Percentiles rank a stretch among this genome's conserved stretches.
phyloP scores from a whole-genome alignment of 805 yeast genomes.

The Teunomyces atbi region DNA sequence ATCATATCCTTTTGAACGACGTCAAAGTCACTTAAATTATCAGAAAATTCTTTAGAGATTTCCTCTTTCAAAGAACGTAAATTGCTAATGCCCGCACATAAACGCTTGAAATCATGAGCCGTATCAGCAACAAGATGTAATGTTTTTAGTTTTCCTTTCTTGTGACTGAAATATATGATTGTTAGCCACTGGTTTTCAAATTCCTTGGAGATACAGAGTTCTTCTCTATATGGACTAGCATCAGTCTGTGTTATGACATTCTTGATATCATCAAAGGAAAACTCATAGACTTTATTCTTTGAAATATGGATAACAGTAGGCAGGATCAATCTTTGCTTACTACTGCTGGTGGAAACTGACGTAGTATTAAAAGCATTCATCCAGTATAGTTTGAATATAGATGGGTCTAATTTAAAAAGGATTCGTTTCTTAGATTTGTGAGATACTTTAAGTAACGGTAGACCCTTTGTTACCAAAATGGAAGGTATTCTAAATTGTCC shows the following conservation, averaged over 20 bases:
- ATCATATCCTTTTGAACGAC: slow-evolving; percentile 25
- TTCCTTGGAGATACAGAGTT: slow-evolving; percentile 68
- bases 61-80: slow-evolving; percentile 62
- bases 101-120: slow-evolving; percentile 55
- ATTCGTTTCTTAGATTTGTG: slow-evolving; percentile 65
- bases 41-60: slow-evolving; percentile 50
- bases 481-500: slow-evolving; percentile 35
- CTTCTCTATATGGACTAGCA: slow-evolving; percentile 85
- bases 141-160: slow-evolving; percentile 66
- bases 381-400: slow-evolving; percentile 57
- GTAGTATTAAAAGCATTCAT: slow-evolving; percentile 28
- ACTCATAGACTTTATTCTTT: slow-evolving; percentile 22
- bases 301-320: slow-evolving; percentile 12
- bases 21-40: slow-evolving; percentile 38
- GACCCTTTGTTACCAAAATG: slow-evolving; percentile 52
- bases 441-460: slow-evolving; percentile 66
- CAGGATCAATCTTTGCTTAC: slow-evolving; percentile 15
- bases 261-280: slow-evolving; percentile 60
- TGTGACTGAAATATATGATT: slow-evolving; percentile 62
- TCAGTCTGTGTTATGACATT: slow-evolving; percentile 62
- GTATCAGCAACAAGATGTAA: slow-evolving; percentile 73
- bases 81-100: slow-evolving; percentile 58
- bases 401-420: slow-evolving; percentile 53
- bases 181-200: slow-evolving; percentile 75
- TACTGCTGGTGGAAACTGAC: slow-evolving; percentile 16